Evolutionary conservation across 2,329 filamentous ascomycete genomes (phyloP).

Genomic region (Fusarium sp.): DNA sequence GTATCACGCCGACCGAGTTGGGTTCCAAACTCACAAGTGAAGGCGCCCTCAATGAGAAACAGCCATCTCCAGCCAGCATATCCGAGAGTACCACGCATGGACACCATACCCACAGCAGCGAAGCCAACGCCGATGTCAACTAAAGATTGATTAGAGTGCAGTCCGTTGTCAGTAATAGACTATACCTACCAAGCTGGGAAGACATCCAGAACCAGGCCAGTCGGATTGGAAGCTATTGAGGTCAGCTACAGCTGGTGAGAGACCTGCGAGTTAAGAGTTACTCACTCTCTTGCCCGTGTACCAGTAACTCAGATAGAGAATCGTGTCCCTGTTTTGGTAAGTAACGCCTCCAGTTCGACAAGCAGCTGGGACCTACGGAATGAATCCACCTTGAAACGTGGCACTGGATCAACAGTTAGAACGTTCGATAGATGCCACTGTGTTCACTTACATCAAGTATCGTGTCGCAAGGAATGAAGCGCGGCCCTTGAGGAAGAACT

Average conservation of each 20-base stretch:
- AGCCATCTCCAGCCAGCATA: slow-evolving; percentile 70
- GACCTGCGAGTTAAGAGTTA: too few relatives aligned
- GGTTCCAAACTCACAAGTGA: slow-evolving; percentile 52
- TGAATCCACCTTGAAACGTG: slow-evolving; percentile 64
- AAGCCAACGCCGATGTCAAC: slow-evolving; percentile 14
- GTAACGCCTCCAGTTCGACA: too few relatives aligned
- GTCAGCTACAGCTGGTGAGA: slow-evolving; percentile 6
- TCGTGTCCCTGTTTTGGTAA: slow-evolving; percentile 23
- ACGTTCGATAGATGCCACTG: too few relatives aligned
- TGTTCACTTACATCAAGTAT: too few relatives aligned
- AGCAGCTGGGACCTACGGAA: slow-evolving; percentile 52
- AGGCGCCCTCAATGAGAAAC: slow-evolving; percentile 54
- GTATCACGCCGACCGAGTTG: too few relatives aligned
- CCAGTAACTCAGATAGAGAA: slow-evolving; percentile 68
- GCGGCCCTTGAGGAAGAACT: slow-evolving; percentile 49
- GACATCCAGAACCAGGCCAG: slow-evolving; percentile 74
- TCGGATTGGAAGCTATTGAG: slow-evolving; percentile 67
- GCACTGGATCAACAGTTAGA: too few relatives aligned
- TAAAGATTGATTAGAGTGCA: background rate
- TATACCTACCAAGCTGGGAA: slow-evolving; percentile 8
- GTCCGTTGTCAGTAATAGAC: too few relatives aligned
- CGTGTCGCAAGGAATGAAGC: slow-evolving; percentile 49
- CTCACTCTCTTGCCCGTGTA: slow-evolving; percentile 68
- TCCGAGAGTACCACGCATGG: slow-evolving; percentile 63
- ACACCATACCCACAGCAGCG: slow-evolving; percentile 61